Evolutionary conservation across 1,284 basidiomycete species (phyloP).

Genomic region (Cutaneotrichosporon sp.): DNA sequence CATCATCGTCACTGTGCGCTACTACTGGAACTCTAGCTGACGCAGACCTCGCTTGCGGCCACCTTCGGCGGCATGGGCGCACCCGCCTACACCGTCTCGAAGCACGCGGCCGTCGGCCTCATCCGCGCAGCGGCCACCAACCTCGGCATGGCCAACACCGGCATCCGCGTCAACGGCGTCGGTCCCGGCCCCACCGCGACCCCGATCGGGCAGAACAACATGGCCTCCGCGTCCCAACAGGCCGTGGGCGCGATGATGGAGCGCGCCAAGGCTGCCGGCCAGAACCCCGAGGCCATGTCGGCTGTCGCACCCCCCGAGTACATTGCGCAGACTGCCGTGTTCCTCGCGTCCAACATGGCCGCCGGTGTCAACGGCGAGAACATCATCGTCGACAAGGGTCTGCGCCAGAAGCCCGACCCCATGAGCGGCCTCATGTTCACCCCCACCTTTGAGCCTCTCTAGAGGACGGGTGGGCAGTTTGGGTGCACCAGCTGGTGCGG

Average conservation of each 20-base stretch:
- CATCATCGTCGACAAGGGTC: constrained; percentile 21
- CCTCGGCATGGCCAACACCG: constrained; percentile 17
- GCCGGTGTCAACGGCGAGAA: constrained; percentile 22
- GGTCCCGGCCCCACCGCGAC: constrained; percentile 19
- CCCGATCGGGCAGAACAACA: constrained; percentile 12
- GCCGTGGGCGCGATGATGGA: constrained; percentile 8
- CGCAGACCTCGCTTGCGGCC: constrained; percentile 15
- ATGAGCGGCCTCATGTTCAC: constrained; percentile 14
- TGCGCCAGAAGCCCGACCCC: constrained; percentile 13
- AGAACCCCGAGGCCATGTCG: constrained; percentile 10
- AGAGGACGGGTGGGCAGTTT: background rate
- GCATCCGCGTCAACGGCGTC: constrained; percentile 23
- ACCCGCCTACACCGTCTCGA: constrained; percentile 19
- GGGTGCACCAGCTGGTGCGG: no score
- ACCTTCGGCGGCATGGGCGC: constrained; percentile 22
- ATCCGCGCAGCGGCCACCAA: constrained; percentile 19
- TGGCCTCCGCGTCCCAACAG: constrained; percentile 12
- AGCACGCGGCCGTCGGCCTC: constrained; percentile 20
- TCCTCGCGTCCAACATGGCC: constrained; percentile 16
- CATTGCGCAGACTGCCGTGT: constrained; percentile 18
- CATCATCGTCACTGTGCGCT: constrained; percentile 23
- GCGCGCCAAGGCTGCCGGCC: background rate
- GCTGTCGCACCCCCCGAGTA: constrained; percentile 11
- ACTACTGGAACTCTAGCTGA: background rate
- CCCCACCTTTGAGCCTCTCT: constrained; percentile 12